Conservation (phyloP, 2,329 filamentous ascomycete genomes). For the Fusarium clavum region DNA sequence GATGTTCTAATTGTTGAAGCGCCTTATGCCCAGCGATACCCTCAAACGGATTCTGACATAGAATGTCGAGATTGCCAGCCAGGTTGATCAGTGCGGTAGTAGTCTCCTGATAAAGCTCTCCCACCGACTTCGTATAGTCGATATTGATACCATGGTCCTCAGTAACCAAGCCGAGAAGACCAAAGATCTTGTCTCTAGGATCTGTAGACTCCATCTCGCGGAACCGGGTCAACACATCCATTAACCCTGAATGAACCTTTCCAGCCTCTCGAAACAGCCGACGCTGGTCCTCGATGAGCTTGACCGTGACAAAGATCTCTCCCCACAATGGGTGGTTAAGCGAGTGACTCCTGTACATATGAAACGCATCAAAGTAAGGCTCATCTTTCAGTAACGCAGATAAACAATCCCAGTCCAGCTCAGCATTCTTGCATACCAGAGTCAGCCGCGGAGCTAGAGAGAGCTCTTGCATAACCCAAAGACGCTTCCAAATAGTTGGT, state of each 20-base stretch:
- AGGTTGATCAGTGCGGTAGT: slow-evolving; percentile 16
- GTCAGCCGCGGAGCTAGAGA: slow-evolving; percentile 6
- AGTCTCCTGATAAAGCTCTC: neutral
- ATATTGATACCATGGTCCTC: slow-evolving; percentile 17
- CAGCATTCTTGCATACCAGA: neutral
- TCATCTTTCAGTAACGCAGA: slow-evolving; percentile 14
- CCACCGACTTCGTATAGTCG: slow-evolving; percentile 11
- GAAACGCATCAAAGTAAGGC: slow-evolving; percentile 29
- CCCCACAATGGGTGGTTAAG: neutral
- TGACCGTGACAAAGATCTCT: neutral
- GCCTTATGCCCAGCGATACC: neutral
- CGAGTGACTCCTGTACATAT: neutral
- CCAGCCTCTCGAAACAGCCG: fast-evolving
- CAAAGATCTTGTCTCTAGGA: slow-evolving; percentile 18
- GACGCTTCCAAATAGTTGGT: slow-evolving; percentile 1
- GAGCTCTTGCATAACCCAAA: slow-evolving; percentile 34
- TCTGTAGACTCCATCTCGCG: slow-evolving; percentile 3
- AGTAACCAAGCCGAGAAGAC: slow-evolving; percentile 15
- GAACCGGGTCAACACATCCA: slow-evolving; percentile 19
- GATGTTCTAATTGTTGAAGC: fast-evolving
- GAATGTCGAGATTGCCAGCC: slow-evolving; percentile 4
- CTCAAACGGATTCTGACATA: slow-evolving; percentile 33
- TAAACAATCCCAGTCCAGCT: slow-evolving; percentile 11
- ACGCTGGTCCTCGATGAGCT: slow-evolving; percentile 30
- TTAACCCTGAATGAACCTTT: neutral